Evolutionary conservation across 495 filamentous ascomycete species (phyloP), one percentile per base, ranked within the genome.

Genomic region (Emericellopsis terricola): DNA sequence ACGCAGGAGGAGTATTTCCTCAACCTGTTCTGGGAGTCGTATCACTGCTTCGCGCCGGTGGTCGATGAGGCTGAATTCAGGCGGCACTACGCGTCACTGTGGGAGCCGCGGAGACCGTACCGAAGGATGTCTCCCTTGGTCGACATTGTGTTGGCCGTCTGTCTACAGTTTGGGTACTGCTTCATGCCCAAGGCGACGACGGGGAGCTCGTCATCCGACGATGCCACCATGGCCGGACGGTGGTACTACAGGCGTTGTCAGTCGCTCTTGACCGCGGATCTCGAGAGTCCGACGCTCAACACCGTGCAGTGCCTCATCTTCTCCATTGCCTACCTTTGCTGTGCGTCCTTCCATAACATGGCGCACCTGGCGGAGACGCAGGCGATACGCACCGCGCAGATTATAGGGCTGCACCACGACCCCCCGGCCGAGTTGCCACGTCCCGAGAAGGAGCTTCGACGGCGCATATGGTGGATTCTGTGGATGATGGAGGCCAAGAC

Each of bases 71-170:
- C 41, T 8, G 49, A 61, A 11, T 67, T 72, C 38, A 55, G 47
- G 31, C 47, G 51, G 17, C 51, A 69, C 38, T 65, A 69, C 39
- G 42, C 53, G 4, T 60, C 64, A 10, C 48, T 71, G 2, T 65
- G 60, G 59, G 45, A 40, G 10, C 41, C 34, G 15, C 44, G 48
- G 9, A 49, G 41, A 2, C 42, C 41, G 9, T 38, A 37, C 5
- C 56, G 68, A 2, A 57, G 52, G 39, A 52, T 63, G 8, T 71
- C 62, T 5, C 57, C 67, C 4, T 53, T 71, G 1, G 64, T 65
- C 8, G 68, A 73, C 37, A 65, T 70, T 13, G 43, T 69, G 21
- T 44, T 73, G 15, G 68, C 68, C 7, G 30, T 70, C 11, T 67
- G 59, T 34, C 67, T 71, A 55, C 65, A 71, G 43, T 60, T 64